Evolutionary conservation across 768 basidiomycete species (phyloP), one percentile per base, ranked within the genome.

Genomic region (Amanita polypyramis): DNA sequence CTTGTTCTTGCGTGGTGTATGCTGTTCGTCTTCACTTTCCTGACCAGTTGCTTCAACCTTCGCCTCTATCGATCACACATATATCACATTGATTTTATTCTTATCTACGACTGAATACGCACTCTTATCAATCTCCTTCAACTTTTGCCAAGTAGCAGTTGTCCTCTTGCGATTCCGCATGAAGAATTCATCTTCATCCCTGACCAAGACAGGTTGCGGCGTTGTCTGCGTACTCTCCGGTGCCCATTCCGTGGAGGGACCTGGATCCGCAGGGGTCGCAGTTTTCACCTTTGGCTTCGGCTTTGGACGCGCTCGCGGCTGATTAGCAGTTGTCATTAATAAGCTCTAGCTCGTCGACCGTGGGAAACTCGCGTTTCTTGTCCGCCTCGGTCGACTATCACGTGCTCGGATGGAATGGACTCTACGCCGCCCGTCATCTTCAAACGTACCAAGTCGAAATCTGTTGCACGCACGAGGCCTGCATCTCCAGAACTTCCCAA

Each of bases 101-200:
- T 10, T 19, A 14, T n/a, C n/a, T 41, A 32, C 15, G 19, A 37
- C 6, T 14, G 3, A 35, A 21, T 51, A 39, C 69, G 44, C 52
- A 85, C 86, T 73, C 61, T 77, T 77, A 38, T 70, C 71, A 11
- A 73, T 62, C 57, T 75, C 65, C 20, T 79, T 73, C 35, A 89
- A 60, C 49, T 70, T 72, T 57, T 69, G 75, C 82, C 85, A 86
- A 2, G 72, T 66, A 44, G 72, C 65, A 3, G 67, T 58, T 4
- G 76, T 75, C 43, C 83, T 69, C 50, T 73, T 73, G 37, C 65
- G 68, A 59, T 87, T 90, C 43, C 75, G 75, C 56, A 87, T 74
- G 55, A 88, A 89, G 61, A 77, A 67, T 12, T 75, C 77, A 60
- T 89, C 85, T 43, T 76, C 77, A 49, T 86, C 81, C 9, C 74